Base-by-base conservation (phyloP, 2,329 filamentous ascomycete genomes). In the Claviceps quebecensis region DNA sequence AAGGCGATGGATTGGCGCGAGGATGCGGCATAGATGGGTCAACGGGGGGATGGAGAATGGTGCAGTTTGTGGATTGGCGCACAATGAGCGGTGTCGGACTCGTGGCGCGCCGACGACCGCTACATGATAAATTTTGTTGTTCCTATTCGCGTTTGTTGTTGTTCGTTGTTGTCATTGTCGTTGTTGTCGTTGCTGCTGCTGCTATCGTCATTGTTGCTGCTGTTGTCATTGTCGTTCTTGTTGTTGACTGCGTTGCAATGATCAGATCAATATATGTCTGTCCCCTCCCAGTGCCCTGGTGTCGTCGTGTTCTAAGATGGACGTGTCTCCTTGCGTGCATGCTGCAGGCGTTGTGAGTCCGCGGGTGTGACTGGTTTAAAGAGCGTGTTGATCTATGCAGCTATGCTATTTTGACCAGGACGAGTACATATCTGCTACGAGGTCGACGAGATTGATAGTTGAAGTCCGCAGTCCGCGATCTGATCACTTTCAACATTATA, bases 51-150 rank as follows among this genome's bases (percentile, higher is more conserved):
- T 48, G 51, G 52, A 9, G 29, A 34, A 29, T 22, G 22, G 37
- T 26, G 37, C 53, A 56, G 57, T 54, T 53, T 55, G 55, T 54
- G 56, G 51, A 54, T 52, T 52, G 52, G 56, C 38, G 54, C 53
- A 50, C 52, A 55, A 47, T 52, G 51, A 52, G 56, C 52, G 50
- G 53, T 57, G 54, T 46, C 58, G 64, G 63, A 61, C 58, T 65
- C 64, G 62, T 58, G 62, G 62, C 63, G 63, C 65, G 65, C 63
- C 61, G 61, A 67, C 63, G 67, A 69, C 63, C 63, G 63, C 66
- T 70, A 70, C 68, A 69, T 70, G 65, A 71, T 72, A 70, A 65
- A 72, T 71, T 64, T 71, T 69, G 71, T 8, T 39, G 17, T 66
- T 70, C 63, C 60, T 69, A 71, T 71, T 69, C 22, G 17, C 19